Conservation (phyloP, 2,329 filamentous ascomycete species). For the Colletotrichum sp. region DNA sequence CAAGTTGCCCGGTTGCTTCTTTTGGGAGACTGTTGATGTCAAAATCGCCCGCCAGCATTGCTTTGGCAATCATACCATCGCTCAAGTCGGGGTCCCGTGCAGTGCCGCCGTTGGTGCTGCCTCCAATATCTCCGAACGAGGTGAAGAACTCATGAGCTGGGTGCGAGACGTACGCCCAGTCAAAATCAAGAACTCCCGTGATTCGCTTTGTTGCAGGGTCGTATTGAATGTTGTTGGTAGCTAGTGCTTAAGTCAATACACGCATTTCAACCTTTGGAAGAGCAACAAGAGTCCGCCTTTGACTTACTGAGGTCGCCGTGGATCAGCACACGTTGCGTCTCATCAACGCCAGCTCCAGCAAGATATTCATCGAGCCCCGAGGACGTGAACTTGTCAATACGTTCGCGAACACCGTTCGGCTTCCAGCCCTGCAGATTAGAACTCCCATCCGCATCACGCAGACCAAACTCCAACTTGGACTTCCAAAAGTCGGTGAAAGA, state of each 20-base stretch:
- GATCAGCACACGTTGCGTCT: constrained; percentile 16
- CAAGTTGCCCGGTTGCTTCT: not conserved
- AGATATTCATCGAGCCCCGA: constrained; percentile 14
- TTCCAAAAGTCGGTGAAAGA: constrained; percentile 21
- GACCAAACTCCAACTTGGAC: not conserved
- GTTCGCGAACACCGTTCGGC: constrained; percentile 1
- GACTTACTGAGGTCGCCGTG: constrained; percentile 31
- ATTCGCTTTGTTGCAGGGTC: constrained; percentile 23
- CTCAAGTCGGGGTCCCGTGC: constrained; percentile 8
- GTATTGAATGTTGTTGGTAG: constrained; percentile 29
- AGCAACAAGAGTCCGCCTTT: not conserved
- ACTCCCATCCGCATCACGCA: constrained; percentile 16
- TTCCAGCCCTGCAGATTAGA: constrained; percentile 25
- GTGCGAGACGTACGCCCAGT: constrained; percentile 26
- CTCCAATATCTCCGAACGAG: constrained; percentile 22
- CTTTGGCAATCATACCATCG: constrained; percentile 11
- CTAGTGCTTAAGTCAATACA: not conserved
- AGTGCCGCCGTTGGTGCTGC: not conserved
- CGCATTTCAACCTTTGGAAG: too few species aligned
- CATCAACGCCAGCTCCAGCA: constrained; percentile 14
- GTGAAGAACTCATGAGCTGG: constrained; percentile 27
- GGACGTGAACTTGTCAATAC: constrained; percentile 22
- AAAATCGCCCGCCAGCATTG: not conserved
- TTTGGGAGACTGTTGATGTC: not conserved
- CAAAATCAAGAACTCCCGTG: constrained; percentile 30